Base-by-base conservation (phyloP, 2,329 filamentous ascomycete genomes). In the Xylariaceae sp. region DNA sequence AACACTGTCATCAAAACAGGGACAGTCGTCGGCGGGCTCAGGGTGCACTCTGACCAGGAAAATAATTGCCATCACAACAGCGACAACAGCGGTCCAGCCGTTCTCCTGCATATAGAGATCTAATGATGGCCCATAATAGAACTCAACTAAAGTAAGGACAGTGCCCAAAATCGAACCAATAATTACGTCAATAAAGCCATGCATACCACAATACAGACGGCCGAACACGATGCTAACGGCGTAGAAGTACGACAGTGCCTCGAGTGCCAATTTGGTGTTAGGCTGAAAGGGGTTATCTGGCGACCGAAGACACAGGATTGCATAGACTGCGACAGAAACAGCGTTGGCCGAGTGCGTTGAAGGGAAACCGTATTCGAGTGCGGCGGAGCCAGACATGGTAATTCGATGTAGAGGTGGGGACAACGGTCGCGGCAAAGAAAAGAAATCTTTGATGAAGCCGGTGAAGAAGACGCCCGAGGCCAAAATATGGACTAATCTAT, bases 261-360 rank as follows among this genome's bases (percentile, higher is more conserved):
- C 89, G 23, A 96, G 77, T 3, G 81, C 74, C 3, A 87, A 61
- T 65, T 85, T 88, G 1, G 84, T 81, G 16, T 82, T 77, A 2
- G 85, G 77, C 28, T 82, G 76, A 57, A 91, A 78, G 16, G 83
- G 79, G 53, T 87, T 86, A n/a, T 86, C 83, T 1, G 86, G 82
- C 23, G 83, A 83, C 62, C 83, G 84, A 16, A 98, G 78, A 43
- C 87, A 79, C 52, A 93, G 82, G 6, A 98, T 78, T 26, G 84
- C 87, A 73, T 96, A 97, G 4, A 96, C 83, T 31, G 92, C 91
- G 14, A 98, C 94, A 0, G 94, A 97, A 6, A 98, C 90, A 2
- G 95, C 95, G 73, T 99, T 99, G 45, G 95, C 95, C 12, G 93
- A 96, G 73, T 99, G 95, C 0, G 95, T 98, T 7, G 93, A 97